Base-by-base conservation (phyloP, 2,329 filamentous ascomycete species). In the Fusarium sarcochroum region DNA sequence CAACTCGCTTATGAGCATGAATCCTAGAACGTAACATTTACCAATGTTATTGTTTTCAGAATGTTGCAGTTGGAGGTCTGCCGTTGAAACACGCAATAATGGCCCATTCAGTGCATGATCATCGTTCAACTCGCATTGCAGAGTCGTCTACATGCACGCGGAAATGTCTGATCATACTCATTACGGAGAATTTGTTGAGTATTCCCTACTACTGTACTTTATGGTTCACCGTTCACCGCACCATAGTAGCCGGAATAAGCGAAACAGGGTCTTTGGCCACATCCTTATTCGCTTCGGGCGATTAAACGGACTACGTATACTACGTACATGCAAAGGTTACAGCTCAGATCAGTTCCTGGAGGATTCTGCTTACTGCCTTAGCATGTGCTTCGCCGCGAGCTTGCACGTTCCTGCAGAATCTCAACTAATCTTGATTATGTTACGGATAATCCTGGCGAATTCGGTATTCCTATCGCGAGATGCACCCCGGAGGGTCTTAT, bases 201-300 rank as follows among this genome's bases (percentile, higher is more conserved):
- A 37, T 35, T 42, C 27, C 27, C 46, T 41, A 20, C 41, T 55
- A 30, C 34, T 30, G 41, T 21, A 30, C 34, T 30, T 47, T 21
- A 30, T 15, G 23, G 27, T 50, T 49, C 37, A 49, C 45, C 53
- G 53, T 42, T 42, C 20, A 38, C 37, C 30, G 44, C 37, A 55
- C 51, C 27, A 44, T 9, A 14, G 7, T 40, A 6, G 23, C 34
- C 47, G 13, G 21, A 25, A 50, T 46, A 53, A 34, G 30, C 50
- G 40, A 53, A 17, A 17, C 32, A 32, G 30, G 50, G 50, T 53
- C 15, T 20, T 20, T 34, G 9, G 15, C 35, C 9, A 20, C 11
- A 14, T 17, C 13, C 18, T 38, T 7, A 20, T 15, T 38, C 37
- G 20, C 17, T 5, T 9, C 3, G n/a, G 17, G 11, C 7, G 17